These are phyloP conservation scores for Smallanthus sonchifolius DNA, from an alignment of 129 eudicot genomes.

Conservation along the genomic window DNA sequence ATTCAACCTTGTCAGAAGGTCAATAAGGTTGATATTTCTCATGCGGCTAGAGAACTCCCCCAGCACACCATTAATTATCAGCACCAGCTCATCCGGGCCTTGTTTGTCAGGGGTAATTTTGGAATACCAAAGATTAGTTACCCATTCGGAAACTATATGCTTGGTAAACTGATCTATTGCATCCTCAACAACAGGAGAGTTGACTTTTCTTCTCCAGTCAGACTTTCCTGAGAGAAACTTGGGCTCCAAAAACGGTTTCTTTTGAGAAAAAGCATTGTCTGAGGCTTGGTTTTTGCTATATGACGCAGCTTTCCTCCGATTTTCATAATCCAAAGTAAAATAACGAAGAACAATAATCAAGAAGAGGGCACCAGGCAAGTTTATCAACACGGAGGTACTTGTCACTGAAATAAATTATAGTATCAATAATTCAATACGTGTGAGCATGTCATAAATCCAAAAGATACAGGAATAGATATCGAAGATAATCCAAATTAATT, in stretches of 20 bases:
- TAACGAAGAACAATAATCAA: slow-evolving; percentile 66
- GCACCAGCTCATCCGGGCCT: slow-evolving; percentile 93
- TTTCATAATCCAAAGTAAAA: slow-evolving; percentile 68
- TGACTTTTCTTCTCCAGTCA: slow-evolving; percentile 83
- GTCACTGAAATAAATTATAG: slow-evolving; percentile 60
- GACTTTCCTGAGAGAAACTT: slow-evolving; percentile 40
- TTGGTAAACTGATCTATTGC: slow-evolving; percentile 87
- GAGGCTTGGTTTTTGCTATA: slow-evolving; percentile 55
- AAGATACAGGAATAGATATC: background rate
- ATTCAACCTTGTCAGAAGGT: slow-evolving; percentile 83
- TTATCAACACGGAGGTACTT: slow-evolving; percentile 89
- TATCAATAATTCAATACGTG: background rate
- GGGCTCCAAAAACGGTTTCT: slow-evolving; percentile 32
- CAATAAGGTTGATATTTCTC: slow-evolving; percentile 83
- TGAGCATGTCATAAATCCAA: slow-evolving; percentile 17
- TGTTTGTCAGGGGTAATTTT: slow-evolving; percentile 87
- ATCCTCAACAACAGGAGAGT: slow-evolving; percentile 91
- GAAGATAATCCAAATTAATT: background rate
- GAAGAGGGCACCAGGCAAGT: slow-evolving; percentile 81
- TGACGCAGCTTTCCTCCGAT: slow-evolving; percentile 77
- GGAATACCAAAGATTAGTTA: slow-evolving; percentile 96
- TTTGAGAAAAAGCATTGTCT: slow-evolving; percentile 29
- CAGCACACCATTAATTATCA: slow-evolving; percentile 75
- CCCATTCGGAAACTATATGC: slow-evolving; percentile 97
- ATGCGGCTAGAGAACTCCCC: slow-evolving; percentile 88